phyloP scores from a whole-genome alignment of 371 early-diverging fungal species.

The Fennellomyces sp. region DNA sequence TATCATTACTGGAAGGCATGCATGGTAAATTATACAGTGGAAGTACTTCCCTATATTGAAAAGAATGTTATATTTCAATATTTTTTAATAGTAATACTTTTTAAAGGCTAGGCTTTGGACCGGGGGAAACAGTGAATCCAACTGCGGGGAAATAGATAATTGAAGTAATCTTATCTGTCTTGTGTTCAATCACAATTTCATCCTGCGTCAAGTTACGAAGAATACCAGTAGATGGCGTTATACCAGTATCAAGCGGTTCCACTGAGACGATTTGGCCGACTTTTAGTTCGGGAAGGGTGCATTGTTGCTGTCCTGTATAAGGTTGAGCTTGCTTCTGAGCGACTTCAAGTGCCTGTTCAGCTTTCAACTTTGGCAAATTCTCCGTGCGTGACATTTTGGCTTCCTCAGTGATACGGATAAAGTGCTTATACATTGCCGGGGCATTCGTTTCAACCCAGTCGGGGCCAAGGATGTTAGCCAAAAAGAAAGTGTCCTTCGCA shows the following conservation, averaged over 20 bases:
- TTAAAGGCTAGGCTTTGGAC: neutral
- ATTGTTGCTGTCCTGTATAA: neutral
- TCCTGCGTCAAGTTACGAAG: constrained; percentile 31
- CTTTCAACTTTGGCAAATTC: constrained; percentile 23
- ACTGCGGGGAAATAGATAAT: constrained; percentile 41
- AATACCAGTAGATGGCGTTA: constrained; percentile 38
- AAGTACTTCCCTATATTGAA: too few relatives aligned
- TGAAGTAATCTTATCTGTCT: constrained; percentile 13
- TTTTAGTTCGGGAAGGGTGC: constrained; percentile 10
- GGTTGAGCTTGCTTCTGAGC: constrained; percentile 19
- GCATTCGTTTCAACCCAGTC: constrained; percentile 13
- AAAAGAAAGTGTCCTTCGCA: constrained; percentile 37
- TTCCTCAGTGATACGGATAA: constrained; percentile 24
- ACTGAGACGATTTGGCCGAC: constrained; percentile 46
- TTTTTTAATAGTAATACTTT: too few relatives aligned
- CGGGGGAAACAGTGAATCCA: constrained; percentile 31
- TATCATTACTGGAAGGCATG: too few relatives aligned
- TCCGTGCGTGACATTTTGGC: constrained; percentile 18
- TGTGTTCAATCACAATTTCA: constrained; percentile 35
- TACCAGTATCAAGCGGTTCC: constrained; percentile 51
- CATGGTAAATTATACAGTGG: too few relatives aligned
- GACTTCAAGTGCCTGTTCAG: constrained; percentile 44
- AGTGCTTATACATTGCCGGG: constrained; percentile 30
- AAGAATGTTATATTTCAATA: too few relatives aligned
- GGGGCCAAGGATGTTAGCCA: constrained; percentile 6